Evolutionary conservation across 2,329 filamentous ascomycete species (phyloP).

Genomic region (Exophiala sideris): DNA sequence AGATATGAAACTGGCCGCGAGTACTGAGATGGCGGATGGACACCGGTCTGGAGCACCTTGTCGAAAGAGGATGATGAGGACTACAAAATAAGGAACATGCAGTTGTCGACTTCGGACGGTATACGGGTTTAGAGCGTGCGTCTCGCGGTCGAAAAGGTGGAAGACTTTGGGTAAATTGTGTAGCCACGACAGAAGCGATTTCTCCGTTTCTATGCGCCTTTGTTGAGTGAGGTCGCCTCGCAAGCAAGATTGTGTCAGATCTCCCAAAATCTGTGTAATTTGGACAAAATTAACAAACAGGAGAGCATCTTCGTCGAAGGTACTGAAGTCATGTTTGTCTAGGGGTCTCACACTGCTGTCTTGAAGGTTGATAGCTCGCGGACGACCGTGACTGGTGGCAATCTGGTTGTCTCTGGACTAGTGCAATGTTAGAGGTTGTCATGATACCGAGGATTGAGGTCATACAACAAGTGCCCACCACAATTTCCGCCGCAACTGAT

Average conservation of each 20-base stretch:
- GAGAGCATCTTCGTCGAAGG: conserved; percentile 15
- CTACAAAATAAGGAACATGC: conserved; percentile 20
- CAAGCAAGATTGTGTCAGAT: conserved; percentile 22
- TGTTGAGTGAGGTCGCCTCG: conserved; percentile 29
- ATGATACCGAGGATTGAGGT: neutral
- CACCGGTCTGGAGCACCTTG: conserved; percentile 12
- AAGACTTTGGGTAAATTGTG: conserved; percentile 24
- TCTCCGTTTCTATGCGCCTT: conserved; percentile 29
- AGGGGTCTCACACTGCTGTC: conserved; percentile 22
- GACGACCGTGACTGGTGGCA: conserved; percentile 22
- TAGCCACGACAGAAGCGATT: conserved; percentile 37
- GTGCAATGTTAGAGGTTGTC: neutral
- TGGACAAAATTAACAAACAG: conserved; percentile 24
- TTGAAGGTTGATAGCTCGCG: conserved; percentile 18
- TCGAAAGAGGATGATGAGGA: conserved; percentile 22
- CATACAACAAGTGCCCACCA: conserved; percentile 46
- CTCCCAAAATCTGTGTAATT: conserved; percentile 22
- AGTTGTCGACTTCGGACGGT: conserved; percentile 20
- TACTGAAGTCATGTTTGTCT: conserved; percentile 16
- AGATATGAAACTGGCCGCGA: conserved; percentile 22
- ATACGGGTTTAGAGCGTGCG: conserved; percentile 13
- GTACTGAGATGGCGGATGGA: conserved; percentile 12
- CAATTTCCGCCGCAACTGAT: conserved; percentile 36
- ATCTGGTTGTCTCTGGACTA: conserved; percentile 30
- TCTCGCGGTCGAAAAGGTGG: conserved; percentile 11